Percentiles rank a stretch among this genome's conserved stretches.
Conservation (phyloP, 2,329 filamentous ascomycete species). For the Fusarium nisikadoi region DNA sequence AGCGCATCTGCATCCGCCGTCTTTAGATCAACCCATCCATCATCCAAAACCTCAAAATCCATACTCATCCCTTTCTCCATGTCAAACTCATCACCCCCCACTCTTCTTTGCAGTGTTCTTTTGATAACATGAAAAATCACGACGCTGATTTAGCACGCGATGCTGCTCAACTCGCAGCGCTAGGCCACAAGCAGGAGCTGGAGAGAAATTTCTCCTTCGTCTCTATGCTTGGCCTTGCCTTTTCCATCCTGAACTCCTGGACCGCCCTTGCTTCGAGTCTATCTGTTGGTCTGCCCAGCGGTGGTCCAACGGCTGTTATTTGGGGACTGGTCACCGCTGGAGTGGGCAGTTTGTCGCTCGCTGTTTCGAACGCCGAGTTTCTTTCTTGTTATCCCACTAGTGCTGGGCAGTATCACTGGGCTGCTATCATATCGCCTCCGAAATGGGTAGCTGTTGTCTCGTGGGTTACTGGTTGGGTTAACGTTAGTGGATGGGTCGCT, state of each 20-base stretch:
- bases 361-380: not conserved
- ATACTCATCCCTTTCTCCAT: not conserved
- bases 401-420: not conserved
- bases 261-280: not conserved
- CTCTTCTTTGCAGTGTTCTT: no score
- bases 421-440: not conserved
- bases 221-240: not conserved
- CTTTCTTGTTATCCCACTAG: not conserved
- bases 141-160: not conserved
- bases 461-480: not conserved
- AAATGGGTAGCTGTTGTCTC: not conserved
- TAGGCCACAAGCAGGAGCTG: not conserved
- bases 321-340: not conserved
- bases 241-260: not conserved
- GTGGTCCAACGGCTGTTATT: not conserved
- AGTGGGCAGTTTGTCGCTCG: not conserved
- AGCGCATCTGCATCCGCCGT: not conserved
- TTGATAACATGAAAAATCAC: no score
- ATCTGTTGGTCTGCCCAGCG: not conserved
- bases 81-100: rapidly evolving
- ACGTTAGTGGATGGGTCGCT: not conserved
- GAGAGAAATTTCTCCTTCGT: not conserved
- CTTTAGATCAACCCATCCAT: not conserved
- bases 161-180: not conserved
- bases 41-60: not conserved